These are phyloP conservation scores for Penicillium samsonianum DNA, from an alignment of 495 filamentous ascomycete species.

Conservation along the genomic window DNA sequence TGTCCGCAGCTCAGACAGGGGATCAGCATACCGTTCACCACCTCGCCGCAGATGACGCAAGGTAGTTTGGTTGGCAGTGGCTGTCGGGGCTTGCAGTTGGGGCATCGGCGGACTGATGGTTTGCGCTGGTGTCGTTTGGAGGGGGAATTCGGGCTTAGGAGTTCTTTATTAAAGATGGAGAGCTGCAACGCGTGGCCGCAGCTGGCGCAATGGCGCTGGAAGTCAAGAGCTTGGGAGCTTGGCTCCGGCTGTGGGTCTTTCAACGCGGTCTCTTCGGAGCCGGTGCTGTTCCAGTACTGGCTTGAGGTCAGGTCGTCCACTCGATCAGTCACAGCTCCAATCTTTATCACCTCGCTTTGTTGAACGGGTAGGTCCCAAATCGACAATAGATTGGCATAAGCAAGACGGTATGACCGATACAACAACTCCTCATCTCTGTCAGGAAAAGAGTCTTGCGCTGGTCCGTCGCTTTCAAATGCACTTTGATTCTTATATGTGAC, in stretches of 20 bases:
- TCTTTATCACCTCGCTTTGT: slow-evolving; percentile 81
- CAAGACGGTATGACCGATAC: slow-evolving; percentile 70
- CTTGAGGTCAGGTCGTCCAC: slow-evolving; percentile 19
- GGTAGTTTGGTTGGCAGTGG: slow-evolving; percentile 40
- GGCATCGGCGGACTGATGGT: slow-evolving; percentile 25
- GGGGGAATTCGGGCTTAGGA: slow-evolving; percentile 20
- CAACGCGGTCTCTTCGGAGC: slow-evolving; percentile 28
- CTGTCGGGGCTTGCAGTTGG: slow-evolving; percentile 43
- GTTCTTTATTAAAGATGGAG: slow-evolving; percentile 42
- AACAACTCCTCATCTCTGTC: slow-evolving; percentile 59
- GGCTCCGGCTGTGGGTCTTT: slow-evolving; percentile 13
- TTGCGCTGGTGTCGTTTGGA: slow-evolving; percentile 25
- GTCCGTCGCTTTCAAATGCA: slow-evolving; percentile 77
- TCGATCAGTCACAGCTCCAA: slow-evolving; percentile 39
- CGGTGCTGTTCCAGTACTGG: slow-evolving; percentile 28
- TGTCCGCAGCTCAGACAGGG: slow-evolving; percentile 56
- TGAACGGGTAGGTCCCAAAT: slow-evolving; percentile 78
- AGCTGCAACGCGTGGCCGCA: slow-evolving; percentile 45
- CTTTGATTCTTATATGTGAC: slow-evolving; percentile 73
- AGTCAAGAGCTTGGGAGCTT: slow-evolving; percentile 35
- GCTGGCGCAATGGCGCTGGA: slow-evolving; percentile 47
- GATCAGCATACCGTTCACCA: slow-evolving; percentile 49
- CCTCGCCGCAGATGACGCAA: slow-evolving; percentile 51
- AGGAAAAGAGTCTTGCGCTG: slow-evolving; percentile 65
- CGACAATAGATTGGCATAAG: slow-evolving; percentile 79